These are phyloP conservation scores for Tuber borchii DNA, from an alignment of 495 filamentous ascomycete genomes.

Conservation along the genomic window DNA sequence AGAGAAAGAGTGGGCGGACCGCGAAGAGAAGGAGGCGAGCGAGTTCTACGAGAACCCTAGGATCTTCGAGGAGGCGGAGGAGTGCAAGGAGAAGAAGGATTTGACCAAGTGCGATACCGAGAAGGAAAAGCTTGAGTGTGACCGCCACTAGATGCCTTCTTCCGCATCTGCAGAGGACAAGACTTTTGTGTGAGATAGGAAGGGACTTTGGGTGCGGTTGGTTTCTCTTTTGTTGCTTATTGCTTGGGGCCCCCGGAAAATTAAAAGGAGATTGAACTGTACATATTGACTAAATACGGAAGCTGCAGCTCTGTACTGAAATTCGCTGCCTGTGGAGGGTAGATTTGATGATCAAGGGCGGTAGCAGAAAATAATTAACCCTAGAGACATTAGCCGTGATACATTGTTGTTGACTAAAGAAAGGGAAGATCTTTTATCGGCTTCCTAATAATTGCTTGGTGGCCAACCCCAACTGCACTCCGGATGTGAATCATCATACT, in stretches of 20 bases:
- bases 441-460: not conserved
- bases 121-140: not conserved
- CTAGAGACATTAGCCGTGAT: not conserved
- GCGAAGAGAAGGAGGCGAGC: not conserved
- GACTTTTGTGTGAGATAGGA: not conserved
- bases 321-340: not conserved
- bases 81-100: not conserved
- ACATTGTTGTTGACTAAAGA: not conserved
- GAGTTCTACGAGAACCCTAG: constrained; percentile 14
- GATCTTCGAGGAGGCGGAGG: not conserved
- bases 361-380: not conserved
- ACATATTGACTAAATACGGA: not conserved
- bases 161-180: not conserved
- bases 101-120: not conserved
- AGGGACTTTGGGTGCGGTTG: not conserved
- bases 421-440: not conserved
- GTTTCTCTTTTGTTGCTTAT: not conserved
- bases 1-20: constrained; percentile 6
- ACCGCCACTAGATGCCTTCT: not conserved
- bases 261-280: not conserved
- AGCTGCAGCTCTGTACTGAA: constrained; percentile 2
- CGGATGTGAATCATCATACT: not conserved
- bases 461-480: not conserved
- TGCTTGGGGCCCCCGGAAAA: not conserved
- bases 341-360: not conserved